phyloP scores from a whole-genome alignment of 495 filamentous ascomycete genomes.

The Penicillium tannophilum region DNA sequence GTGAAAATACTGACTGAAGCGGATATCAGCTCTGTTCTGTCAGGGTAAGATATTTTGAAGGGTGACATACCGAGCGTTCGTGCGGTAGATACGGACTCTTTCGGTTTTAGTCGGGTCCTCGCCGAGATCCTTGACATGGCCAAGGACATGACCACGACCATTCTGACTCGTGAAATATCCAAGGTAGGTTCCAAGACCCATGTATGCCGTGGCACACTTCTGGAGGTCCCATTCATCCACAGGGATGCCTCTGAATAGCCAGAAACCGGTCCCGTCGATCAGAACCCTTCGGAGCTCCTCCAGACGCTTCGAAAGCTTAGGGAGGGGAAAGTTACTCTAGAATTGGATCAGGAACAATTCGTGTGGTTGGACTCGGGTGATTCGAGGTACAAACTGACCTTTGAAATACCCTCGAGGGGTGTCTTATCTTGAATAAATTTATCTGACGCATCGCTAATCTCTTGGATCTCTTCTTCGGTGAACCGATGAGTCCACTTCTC shows the following conservation, averaged over 20 bases:
- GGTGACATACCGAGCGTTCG: slow-evolving; percentile 68
- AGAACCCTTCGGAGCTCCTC: slow-evolving; percentile 64
- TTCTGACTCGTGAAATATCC: slow-evolving; percentile 89
- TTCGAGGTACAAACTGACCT: slow-evolving; percentile 38
- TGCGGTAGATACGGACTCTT: slow-evolving; percentile 84
- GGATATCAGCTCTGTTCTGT: slow-evolving; percentile 1
- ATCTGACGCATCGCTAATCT: slow-evolving; percentile 69
- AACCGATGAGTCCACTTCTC: slow-evolving; percentile 80
- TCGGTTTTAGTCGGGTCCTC: slow-evolving; percentile 81
- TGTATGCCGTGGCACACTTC: slow-evolving; percentile 84
- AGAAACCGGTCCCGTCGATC: slow-evolving; percentile 84
- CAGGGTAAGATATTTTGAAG: not conserved
- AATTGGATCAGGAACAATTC: not conserved
- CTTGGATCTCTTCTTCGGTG: slow-evolving; percentile 63
- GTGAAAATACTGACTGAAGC: slow-evolving; percentile 71
- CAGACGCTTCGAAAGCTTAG: slow-evolving; percentile 59
- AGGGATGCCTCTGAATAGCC: slow-evolving; percentile 84
- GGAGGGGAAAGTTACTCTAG: slow-evolving; percentile 58
- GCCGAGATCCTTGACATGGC: slow-evolving; percentile 88
- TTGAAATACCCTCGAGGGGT: slow-evolving; percentile 74
- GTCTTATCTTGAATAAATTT: slow-evolving; percentile 61
- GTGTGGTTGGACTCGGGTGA: not conserved
- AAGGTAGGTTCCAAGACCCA: slow-evolving; percentile 85
- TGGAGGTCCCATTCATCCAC: slow-evolving; percentile 72
- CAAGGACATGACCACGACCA: slow-evolving; percentile 81